A percentile compares a stretch with the other conserved stretches of the same genome.
phyloP scores from a whole-genome alignment of 208 protist species.

The Leishmania mexicana region DNA sequence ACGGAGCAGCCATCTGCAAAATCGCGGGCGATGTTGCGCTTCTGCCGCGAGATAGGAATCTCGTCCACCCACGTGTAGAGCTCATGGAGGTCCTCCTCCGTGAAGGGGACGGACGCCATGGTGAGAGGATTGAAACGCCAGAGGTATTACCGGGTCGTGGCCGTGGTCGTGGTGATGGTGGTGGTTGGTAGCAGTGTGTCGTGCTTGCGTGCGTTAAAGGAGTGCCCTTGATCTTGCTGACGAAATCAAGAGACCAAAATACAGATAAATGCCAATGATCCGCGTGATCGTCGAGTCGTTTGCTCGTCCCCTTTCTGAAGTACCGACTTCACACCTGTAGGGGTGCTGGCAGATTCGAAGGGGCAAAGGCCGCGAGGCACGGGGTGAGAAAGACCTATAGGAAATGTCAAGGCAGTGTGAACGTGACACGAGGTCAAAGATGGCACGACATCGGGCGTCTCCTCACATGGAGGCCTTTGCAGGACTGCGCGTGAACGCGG shows the following conservation, averaged over 20 bases:
- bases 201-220: not conserved
- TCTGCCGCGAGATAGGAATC: conserved; percentile 96
- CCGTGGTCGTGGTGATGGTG: too few relatives aligned
- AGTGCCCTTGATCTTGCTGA: too few relatives aligned
- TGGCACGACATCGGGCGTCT: not conserved
- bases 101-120: conserved; percentile 74
- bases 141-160: not conserved
- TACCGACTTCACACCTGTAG: not conserved
- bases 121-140: not conserved
- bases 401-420: not conserved
- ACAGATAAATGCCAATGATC: not conserved
- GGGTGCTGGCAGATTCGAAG: not conserved
- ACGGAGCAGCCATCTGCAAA: conserved; percentile 98
- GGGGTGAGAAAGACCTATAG: not conserved
- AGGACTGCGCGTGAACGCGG: not conserved
- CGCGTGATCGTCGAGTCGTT: not conserved
- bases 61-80: conserved; percentile 98
- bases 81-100: conserved; percentile 95
- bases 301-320: not conserved
- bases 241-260: too few relatives aligned
- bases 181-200: not conserved
- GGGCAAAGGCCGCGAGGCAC: not conserved
- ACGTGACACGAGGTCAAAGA: not conserved
- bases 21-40: conserved; percentile 97
- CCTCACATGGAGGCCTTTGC: too few relatives aligned